Evolutionary conservation across 306 rosid species (phyloP), one percentile per base, ranked within the genome.

Genomic region (Cicer chorassanicum): DNA sequence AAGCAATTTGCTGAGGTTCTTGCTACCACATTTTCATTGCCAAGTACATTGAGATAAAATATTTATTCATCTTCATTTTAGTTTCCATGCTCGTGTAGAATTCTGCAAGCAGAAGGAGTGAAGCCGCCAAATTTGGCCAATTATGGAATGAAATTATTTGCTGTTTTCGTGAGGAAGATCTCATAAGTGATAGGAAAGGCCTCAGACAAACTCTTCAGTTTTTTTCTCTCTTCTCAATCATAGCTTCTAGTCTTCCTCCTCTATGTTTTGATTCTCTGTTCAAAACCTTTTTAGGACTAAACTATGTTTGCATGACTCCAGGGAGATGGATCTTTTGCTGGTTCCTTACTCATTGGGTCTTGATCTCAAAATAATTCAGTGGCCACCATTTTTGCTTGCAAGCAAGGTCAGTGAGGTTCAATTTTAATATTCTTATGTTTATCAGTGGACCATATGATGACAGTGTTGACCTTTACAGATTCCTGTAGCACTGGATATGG

Each of bases 351-450:
- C 97, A 19, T 86, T 87, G 70, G 97, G 88, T 85, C 91, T 86
- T 57, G 78, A 84, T 53, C 86, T 91, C 75, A 90, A 90, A 86
- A 87, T 91, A 77, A 91, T 94, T 83, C 98, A 94, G 85, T 94
- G 98, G 97, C 97, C 99, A 5, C 99, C 97, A 16, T 94, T 94
- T 84, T 83, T 94, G 82, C 97, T 94, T 76, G 96, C 99, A 36
- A 83, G 96, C 95, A 94, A 94, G 92, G 99, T 94, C 68, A 60
- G 69, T 41, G 55, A 61, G 59, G 59, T 67, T 84, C 65, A 72
- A 56, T 54, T 81, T 71, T 77, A 41, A 53, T 57, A 36, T 56
- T 79, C 36, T 34, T 48, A 10, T 72, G 62, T 75, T 41, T 73
- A 45, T 57, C 57, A 39, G 67, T 60, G 46, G 72, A 54, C 79